Base-by-base conservation (phyloP, 768 basidiomycete genomes). In the Lepiota brunneoincarnata region DNA sequence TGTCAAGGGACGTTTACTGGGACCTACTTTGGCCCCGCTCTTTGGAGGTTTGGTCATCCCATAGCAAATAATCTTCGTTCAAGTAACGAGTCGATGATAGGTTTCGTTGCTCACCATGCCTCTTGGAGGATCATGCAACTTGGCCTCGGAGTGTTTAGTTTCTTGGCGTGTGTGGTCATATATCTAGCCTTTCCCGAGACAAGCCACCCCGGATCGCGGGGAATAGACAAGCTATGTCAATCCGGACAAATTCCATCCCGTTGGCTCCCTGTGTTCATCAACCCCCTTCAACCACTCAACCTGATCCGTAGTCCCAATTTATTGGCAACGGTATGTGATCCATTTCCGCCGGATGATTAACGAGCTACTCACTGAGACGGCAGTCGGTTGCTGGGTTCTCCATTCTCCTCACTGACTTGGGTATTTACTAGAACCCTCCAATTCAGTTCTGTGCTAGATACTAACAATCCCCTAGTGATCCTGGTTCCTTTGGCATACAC, bases 41-140 rank as follows among this genome's bases (percentile, higher is more conserved):
- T 58, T 72, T 2, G 85, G 83, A 61, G 86, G 84, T 71, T 11
- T 42, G 12, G 17, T 39, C 15, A 38, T 4, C 23, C 4, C 35
- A 21, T 17, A 11, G 20, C 12, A 1, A 34, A 20, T 7, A 2
- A 37, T 12, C 46, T 10, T 28, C 15, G 10, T 41, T 17, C 11
- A 21, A 10, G 17, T 52, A 18, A 37, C n/a, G 14, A 0, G 2
- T 3, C 23, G 7, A 5, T 23, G 6, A 9, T 14, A 58, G 54
- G 53, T 12, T 11, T 41, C 31, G 46, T 47, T 15, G 59, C 54
- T 6, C 56, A 58, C 20, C 58, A 57, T 57, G 75, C 74, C 41
- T 87, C 87, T 0, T 90, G 88, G 87, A 77, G 87, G 0, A 59
- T 73, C 5, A 77, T 85, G 63, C 85, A 90, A 62, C 63, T 67